Conservation (phyloP, 73 alveolate genomes). For the Stentor coeruleus region DNA sequence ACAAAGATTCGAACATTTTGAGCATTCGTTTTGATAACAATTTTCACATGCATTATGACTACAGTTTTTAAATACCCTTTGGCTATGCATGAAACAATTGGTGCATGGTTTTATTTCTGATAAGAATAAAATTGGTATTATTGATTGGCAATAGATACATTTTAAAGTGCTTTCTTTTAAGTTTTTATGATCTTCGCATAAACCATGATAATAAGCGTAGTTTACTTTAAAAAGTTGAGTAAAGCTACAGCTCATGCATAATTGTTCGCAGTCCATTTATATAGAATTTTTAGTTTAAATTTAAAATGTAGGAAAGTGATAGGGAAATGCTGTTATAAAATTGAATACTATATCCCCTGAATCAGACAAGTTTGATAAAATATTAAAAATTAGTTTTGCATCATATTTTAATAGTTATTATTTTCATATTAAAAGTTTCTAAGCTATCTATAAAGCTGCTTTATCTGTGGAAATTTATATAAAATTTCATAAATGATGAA, state of each 20-base stretch:
- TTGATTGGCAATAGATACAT: background rate
- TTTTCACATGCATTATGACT: background rate
- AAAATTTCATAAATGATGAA: background rate
- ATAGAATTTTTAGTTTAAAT: too few relatives aligned
- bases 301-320: background rate
- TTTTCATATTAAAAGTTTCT: too few relatives aligned
- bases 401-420: too few relatives aligned
- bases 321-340: background rate
- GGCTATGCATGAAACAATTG: background rate
- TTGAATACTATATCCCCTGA: too few relatives aligned
- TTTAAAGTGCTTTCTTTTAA: too few relatives aligned
- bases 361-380: too few relatives aligned
- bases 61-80: background rate
- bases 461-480: too few relatives aligned
- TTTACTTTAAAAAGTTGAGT: background rate
- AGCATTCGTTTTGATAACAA: background rate
- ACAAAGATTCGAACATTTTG: background rate
- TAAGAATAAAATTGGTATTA: background rate
- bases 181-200: background rate
- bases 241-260: background rate
- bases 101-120: background rate
- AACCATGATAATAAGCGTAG: background rate
- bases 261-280: background rate
- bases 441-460: too few relatives aligned
- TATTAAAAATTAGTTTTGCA: too few relatives aligned